Conservation (phyloP, 495 filamentous ascomycete genomes). For the Neurospora sublineolata region DNA sequence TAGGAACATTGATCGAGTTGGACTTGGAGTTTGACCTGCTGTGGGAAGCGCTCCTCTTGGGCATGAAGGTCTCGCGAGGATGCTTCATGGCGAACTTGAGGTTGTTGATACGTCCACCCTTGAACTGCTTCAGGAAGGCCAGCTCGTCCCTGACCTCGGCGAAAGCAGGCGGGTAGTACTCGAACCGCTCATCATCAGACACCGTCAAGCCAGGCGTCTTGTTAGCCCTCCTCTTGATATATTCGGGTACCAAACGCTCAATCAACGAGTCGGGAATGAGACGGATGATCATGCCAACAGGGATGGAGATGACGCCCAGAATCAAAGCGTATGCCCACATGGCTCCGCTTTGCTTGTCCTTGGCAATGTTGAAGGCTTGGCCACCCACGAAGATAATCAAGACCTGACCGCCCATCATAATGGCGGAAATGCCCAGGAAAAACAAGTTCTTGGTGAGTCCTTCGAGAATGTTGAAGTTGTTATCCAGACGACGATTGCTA, state of each 20-base stretch:
- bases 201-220: slow-evolving; percentile 43
- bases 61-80: slow-evolving; percentile 60
- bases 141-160: slow-evolving; percentile 71
- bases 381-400: slow-evolving; percentile 72
- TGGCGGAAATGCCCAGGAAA: slow-evolving; percentile 68
- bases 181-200: slow-evolving; percentile 61
- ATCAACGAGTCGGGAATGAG: slow-evolving; percentile 45
- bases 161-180: slow-evolving; percentile 60
- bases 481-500: slow-evolving; percentile 76
- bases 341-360: slow-evolving; percentile 39
- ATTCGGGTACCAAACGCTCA: slow-evolving; percentile 53
- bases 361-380: slow-evolving; percentile 59
- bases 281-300: slow-evolving; percentile 61
- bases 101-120: slow-evolving; percentile 80
- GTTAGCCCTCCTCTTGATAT: slow-evolving; percentile 51
- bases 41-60: slow-evolving; percentile 60
- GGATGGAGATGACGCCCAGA: slow-evolving; percentile 59
- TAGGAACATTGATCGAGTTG: slow-evolving; percentile 46
- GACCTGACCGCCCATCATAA: slow-evolving; percentile 72
- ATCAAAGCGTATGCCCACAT: slow-evolving; percentile 73
- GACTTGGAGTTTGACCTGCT: slow-evolving; percentile 50
- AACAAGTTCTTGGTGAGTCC: slow-evolving; percentile 66
- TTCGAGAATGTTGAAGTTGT: slow-evolving; percentile 82
- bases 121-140: slow-evolving; percentile 78
- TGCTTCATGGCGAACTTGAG: slow-evolving; percentile 77